Base-by-base conservation (phyloP, 306 rosid genomes). In the Benincasa hispida region DNA sequence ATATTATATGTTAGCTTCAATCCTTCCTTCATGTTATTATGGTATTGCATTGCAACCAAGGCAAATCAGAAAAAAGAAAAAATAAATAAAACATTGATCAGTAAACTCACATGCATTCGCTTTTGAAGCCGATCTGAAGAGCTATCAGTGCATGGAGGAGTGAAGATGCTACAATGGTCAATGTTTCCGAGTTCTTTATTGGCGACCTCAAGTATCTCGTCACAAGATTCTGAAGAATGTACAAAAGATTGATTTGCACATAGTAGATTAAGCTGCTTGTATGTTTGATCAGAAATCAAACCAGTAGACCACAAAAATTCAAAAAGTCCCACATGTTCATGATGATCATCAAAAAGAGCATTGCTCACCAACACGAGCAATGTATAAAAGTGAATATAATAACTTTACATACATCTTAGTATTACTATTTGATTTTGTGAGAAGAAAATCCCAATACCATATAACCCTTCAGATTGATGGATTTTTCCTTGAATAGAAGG, bases 271-370 rank as follows among this genome's bases (percentile, higher is more conserved):
- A 91, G 85, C 47, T 77, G 86, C 79, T 85, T 84, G 87, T 80
- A 91, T 73, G 97, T 91, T 82, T 91, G 85, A 82, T 93, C 97
- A 39, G 98, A 93, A 76, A 93, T 90, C 88, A 93, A 69, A 79
- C 98, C 98, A 51, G 87, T 83, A 2, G 98, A 56, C 98, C 98
- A 93, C 96, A 93, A 59, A 78, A 93, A 93, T 82, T 89, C 89
- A 77, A 78, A 86, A 77, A 89, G 54, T 55, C 98, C 98, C 85
- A 88, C 68, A 75, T 86, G 97, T 72, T 93, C 96, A 73, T 83
- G 79, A 84, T 77, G 89, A 82, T 89, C 98, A 57, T 93, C 98
- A 18, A 86, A 85, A 61, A 93, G 78, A 85, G 98, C 98, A 84
- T 93, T 93, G 75, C 98, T 97, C 58, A 93, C 96, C 98, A 91